These are phyloP conservation scores for Flaveria robusta DNA, from an alignment of 129 eudicot species.

Conservation along the genomic window DNA sequence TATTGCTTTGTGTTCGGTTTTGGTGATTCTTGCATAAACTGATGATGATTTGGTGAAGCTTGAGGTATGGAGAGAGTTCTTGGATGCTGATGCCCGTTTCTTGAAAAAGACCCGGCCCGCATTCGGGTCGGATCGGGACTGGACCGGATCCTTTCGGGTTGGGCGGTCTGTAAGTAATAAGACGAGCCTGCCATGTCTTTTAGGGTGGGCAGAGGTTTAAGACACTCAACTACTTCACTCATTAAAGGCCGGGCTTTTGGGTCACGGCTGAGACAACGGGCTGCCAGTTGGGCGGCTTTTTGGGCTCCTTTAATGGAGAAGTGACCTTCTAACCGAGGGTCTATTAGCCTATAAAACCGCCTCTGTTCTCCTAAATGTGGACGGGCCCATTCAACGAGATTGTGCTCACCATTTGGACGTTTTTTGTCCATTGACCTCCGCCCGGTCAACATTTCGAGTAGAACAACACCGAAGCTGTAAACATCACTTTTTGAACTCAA, in stretches of 20 bases:
- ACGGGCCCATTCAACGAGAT: slow-evolving; percentile 71
- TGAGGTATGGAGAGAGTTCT: slow-evolving; percentile 81
- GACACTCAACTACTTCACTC: slow-evolving; percentile 61
- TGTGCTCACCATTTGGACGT: slow-evolving; percentile 61
- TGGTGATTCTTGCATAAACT: slow-evolving; percentile 62
- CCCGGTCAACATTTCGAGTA: slow-evolving; percentile 61
- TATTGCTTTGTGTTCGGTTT: slow-evolving; percentile 65
- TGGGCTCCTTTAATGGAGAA: slow-evolving; percentile 65
- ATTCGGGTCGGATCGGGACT: slow-evolving; percentile 53
- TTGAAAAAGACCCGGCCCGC: slow-evolving; percentile 49
- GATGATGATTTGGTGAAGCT: slow-evolving; percentile 78
- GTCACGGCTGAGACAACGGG: slow-evolving; percentile 63
- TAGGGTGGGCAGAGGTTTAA: slow-evolving; percentile 57
- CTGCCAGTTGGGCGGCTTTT: slow-evolving; percentile 63
- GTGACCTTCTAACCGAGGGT: slow-evolving; percentile 61
- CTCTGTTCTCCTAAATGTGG: slow-evolving; percentile 53
- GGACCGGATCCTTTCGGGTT: slow-evolving; percentile 45
- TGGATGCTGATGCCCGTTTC: slow-evolving; percentile 67
- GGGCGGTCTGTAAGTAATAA: slow-evolving; percentile 45
- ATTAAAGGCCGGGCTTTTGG: slow-evolving; percentile 60
- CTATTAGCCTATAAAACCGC: slow-evolving; percentile 54
- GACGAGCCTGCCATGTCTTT: slow-evolving; percentile 74
- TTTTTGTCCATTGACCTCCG: slow-evolving; percentile 69
- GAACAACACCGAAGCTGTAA: slow-evolving; percentile 65
- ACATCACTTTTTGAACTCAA: slow-evolving; percentile 61